Evolutionary conservation across 345 rosid species (phyloP), one percentile per base, ranked within the genome.

Genomic region (Citrus maxima): DNA sequence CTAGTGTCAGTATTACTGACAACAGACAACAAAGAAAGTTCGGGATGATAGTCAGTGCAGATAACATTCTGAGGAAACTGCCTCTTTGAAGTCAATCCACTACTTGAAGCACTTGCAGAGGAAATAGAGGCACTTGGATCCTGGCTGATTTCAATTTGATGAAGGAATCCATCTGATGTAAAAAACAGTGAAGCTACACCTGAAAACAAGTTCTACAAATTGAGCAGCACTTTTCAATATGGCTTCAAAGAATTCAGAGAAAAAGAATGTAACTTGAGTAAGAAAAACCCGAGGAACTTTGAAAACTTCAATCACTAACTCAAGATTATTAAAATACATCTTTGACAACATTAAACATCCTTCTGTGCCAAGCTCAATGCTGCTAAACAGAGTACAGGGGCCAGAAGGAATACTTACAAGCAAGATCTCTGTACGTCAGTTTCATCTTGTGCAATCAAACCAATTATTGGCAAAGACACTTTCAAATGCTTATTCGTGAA

Each of bases 21-120:
- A 82, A 84, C 78, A 74, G 86, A 84, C 74, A 94, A 90, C 84
- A 91, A 85, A 83, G 88, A 89, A 79, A 80, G 85, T 64, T 88
- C 85, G 12, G 88, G 90, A 83, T 81, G 83, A 90, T 90, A 92
- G 85, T 91, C 94, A 69, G 86, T 84, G 88, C 98, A 96, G 84
- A 88, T 85, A 84, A 88, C 88, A 78, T 89, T 84, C 78, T 74
- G 83, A 46, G 95, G 97, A 85, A 90, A 90, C 71, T 87, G 88
- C 82, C 84, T 86, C 83, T 82, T 87, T 42, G 80, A 72, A 68
- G 88, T 75, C 72, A 83, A 79, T 72, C 67, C 80, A 76, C 82
- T 77, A 74, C 75, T 88, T 68, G 87, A 86, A 60, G 80, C 67
- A 55, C 71, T 78, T 66, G 78, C 65, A 14, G 91, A 85, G 78